Evolutionary conservation across 306 rosid species (phyloP).

Genomic region (Acacia confusa): DNA sequence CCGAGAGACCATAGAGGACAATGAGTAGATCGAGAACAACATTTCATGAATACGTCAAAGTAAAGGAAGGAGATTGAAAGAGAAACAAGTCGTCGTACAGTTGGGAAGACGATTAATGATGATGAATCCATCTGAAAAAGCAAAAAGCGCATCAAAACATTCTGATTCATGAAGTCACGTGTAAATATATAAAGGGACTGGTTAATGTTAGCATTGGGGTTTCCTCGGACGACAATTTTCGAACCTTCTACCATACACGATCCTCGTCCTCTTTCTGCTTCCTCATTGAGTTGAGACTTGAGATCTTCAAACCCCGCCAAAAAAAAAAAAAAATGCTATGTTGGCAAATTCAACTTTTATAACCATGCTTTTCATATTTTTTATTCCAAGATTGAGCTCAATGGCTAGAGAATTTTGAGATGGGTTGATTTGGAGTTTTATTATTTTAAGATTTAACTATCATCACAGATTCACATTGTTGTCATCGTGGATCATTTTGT

Average conservation of each 20-base stretch:
- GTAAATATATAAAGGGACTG: not conserved
- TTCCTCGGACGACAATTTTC: not conserved
- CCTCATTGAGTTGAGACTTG: not conserved
- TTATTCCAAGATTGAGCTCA: too few relatives aligned
- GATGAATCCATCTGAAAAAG: not conserved
- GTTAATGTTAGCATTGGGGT: not conserved
- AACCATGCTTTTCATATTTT: too few relatives aligned
- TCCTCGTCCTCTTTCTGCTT: not conserved
- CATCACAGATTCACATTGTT: too few relatives aligned
- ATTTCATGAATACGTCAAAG: not conserved
- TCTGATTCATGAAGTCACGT: not conserved
- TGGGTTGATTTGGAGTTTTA: too few relatives aligned
- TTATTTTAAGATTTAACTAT: too few relatives aligned
- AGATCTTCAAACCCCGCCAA: too few relatives aligned
- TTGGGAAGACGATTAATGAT: not conserved
- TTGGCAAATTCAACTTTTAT: too few relatives aligned
- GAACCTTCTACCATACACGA: not conserved
- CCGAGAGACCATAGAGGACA: not conserved
- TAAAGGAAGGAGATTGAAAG: not conserved
- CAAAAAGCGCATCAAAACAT: not conserved
- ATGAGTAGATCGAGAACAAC: not conserved
- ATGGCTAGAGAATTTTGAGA: too few relatives aligned
- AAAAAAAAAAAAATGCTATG: too few relatives aligned
- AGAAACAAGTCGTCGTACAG: not conserved
- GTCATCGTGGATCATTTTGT: too few relatives aligned